Base-by-base conservation (phyloP, 345 rosid genomes). In the Populus nigra region DNA sequence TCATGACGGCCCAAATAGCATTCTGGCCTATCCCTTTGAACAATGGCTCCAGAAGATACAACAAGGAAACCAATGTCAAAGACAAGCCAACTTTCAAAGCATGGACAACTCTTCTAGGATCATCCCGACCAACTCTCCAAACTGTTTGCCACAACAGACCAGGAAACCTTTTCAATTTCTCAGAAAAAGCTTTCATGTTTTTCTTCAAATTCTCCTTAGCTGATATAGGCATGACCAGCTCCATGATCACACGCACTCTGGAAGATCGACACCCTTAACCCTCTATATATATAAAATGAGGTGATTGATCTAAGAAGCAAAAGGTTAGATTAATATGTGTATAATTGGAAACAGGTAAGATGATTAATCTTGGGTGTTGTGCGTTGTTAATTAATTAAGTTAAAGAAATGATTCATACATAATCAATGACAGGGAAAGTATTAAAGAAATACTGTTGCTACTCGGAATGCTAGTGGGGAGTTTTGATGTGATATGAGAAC, bases 1-100 rank as follows among this genome's bases (percentile, higher is more conserved):
- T 91, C 93, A 91, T 84, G 77, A 90, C 93, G 20, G 97, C 92
- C 97, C 97, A 90, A 8, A 91, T 90, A 43, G 97, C 91, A 81
- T 65, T 88, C 13, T 71, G 76, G 10, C 96, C 97, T 16, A 91
- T 76, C 53, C 87, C 87, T 81, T 92, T 80, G 72, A 80, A 91
- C 82, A 92, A 75, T n/a, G 94, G 96, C 81, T 89, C 88, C 63
- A 87, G 41, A 53, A 91, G 77, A 72, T 90, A 94, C 74, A 90
- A 49, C 38, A 89, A 55, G 11, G 98, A 91, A 13, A 90, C 98
- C 41, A 94, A 76, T 25, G 97, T 86, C 79, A 93, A 75, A 16
- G 97, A 80, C 0, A 85, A 25, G 2, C 98, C 97, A n/a, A 94
- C 97, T 89, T 94, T 93, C 38, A 93, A 55, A 38, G 97, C 86